Conservation (phyloP, 176 grass and related monocot genomes). For the Zea luxurians region DNA sequence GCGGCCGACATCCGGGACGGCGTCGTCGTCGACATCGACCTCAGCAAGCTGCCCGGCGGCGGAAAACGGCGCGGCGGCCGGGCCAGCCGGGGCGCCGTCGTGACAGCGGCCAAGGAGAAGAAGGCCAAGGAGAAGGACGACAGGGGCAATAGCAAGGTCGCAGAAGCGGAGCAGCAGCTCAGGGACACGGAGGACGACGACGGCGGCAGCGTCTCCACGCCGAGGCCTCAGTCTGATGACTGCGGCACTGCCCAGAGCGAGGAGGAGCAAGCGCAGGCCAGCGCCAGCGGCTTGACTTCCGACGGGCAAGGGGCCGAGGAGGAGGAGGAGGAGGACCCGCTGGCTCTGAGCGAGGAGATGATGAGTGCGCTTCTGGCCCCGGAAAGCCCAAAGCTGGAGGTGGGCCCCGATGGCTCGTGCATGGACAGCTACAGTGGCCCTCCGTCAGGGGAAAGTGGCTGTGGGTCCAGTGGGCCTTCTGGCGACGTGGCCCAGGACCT, state of each 20-base stretch:
- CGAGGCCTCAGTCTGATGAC: neutral
- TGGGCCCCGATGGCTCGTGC: neutral
- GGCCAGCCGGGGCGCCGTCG: neutral
- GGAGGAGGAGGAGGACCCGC: neutral
- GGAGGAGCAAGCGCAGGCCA: conserved; percentile 46
- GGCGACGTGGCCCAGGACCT: neutral
- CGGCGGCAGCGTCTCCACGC: neutral
- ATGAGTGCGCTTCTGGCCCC: conserved; percentile 25
- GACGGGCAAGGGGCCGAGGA: conserved; percentile 29
- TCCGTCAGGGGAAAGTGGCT: neutral
- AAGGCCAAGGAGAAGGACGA: neutral
- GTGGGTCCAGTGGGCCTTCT: neutral
- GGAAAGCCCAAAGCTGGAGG: neutral
- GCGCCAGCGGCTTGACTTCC: conserved; percentile 37
- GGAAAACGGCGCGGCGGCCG: conserved; percentile 50
- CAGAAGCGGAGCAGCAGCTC: neutral
- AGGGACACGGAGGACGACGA: neutral
- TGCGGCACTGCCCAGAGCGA: conserved; percentile 3
- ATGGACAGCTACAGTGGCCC: neutral
- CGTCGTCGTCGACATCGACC: conserved; percentile 34
- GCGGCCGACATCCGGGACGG: conserved; percentile 8
- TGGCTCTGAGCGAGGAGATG: conserved; percentile 27
- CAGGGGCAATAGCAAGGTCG: neutral
- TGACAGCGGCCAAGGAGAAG: neutral
- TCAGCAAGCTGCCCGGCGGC: conserved; percentile 48